Percentiles rank a stretch among this genome's conserved stretches.
These are phyloP conservation scores for Lepidium didymum DNA, from an alignment of 345 rosid species.

Conservation along the genomic window DNA sequence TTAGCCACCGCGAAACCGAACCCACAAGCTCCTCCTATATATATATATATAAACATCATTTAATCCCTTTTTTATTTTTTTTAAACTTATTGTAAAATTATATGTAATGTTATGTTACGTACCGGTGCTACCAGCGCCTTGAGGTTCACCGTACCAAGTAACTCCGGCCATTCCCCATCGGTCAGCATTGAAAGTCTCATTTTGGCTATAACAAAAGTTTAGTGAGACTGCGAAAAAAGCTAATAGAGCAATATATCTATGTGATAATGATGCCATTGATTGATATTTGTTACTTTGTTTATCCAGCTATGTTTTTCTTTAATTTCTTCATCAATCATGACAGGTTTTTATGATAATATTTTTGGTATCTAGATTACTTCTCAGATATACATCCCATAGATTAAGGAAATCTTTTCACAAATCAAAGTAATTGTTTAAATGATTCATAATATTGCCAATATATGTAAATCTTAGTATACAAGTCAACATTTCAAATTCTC, in stretches of 20 bases:
- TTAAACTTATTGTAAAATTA: background rate
- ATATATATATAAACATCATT: background rate
- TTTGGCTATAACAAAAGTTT: constrained; percentile 6
- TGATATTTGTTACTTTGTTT: background rate
- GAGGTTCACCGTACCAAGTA: constrained; percentile 58
- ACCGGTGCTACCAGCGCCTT: constrained; percentile 50
- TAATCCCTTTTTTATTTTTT: no score
- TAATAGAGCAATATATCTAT: background rate
- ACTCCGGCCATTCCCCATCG: constrained; percentile 42
- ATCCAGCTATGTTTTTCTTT: background rate
- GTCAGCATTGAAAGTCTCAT: background rate
- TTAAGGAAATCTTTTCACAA: background rate
- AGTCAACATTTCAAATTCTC: background rate
- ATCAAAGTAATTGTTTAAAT: no score
- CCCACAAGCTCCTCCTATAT: constrained; percentile 75
- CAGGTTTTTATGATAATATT: background rate
- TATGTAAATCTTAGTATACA: background rate
- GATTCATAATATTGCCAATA: background rate
- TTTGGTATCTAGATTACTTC: background rate
- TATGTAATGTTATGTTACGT: background rate
- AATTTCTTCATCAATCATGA: background rate
- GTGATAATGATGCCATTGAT: constrained; percentile 11
- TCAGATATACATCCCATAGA: background rate
- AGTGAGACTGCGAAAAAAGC: background rate
- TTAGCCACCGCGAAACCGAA: constrained; percentile 33